Evolutionary conservation across 2,329 filamentous ascomycete species (phyloP).

Genomic region (Microdochium nivale): DNA sequence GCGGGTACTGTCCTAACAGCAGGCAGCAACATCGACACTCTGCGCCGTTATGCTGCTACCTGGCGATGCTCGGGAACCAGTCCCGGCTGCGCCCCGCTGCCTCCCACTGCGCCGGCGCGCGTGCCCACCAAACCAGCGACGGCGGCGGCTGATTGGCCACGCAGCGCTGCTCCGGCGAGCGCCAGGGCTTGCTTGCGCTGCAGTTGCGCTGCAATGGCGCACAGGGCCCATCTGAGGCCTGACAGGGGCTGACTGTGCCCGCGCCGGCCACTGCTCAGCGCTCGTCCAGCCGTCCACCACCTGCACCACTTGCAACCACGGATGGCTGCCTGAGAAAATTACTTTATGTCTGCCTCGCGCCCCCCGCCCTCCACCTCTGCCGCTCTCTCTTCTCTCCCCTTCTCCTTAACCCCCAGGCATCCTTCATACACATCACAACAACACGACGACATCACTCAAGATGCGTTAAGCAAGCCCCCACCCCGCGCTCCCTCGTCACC

Average conservation of each 20-base stretch:
- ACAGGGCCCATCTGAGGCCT: not conserved
- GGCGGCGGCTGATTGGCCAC: not conserved
- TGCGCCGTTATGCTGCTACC: not conserved
- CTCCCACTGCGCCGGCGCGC: not conserved
- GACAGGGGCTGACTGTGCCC: not conserved
- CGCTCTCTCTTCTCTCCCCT: constrained; percentile 22
- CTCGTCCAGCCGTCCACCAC: not conserved
- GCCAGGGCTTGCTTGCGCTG: not conserved
- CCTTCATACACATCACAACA: constrained; percentile 23
- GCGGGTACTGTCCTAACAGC: not conserved
- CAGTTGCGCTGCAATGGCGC: not conserved
- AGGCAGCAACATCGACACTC: not conserved
- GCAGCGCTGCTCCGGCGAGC: not conserved
- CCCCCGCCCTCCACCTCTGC: not conserved
- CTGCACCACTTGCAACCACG: not conserved
- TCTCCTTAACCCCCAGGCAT: constrained; percentile 23
- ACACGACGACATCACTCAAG: constrained; percentile 33
- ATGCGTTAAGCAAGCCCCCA: constrained; percentile 50
- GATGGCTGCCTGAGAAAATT: not conserved
- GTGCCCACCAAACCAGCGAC: not conserved
- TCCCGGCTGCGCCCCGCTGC: not conserved
- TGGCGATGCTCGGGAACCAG: not conserved
- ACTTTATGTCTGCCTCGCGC: not conserved
- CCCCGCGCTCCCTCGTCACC: constrained; percentile 22
- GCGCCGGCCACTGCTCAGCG: not conserved